These are phyloP conservation scores for Carex scoparia DNA, from an alignment of 176 grass and related monocot genomes.

Conservation along the genomic window DNA sequence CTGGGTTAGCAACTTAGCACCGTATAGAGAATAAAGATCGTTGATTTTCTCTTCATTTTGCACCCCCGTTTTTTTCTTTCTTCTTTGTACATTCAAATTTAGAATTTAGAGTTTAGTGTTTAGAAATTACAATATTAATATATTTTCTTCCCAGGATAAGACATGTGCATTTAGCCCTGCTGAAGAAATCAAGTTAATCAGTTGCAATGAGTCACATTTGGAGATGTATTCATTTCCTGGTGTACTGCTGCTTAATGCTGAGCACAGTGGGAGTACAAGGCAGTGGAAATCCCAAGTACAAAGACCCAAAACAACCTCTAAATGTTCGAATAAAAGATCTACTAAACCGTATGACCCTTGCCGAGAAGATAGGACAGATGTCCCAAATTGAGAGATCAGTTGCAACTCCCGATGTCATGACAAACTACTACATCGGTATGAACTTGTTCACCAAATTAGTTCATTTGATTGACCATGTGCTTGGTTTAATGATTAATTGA, in stretches of 20 bases:
- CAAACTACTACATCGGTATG: slow-evolving; percentile 37
- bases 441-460: background rate
- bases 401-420: slow-evolving; percentile 40
- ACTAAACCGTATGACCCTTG: slow-evolving; percentile 41
- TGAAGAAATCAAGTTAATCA: background rate
- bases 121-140: background rate
- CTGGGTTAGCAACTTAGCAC: background rate
- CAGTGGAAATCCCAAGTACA: slow-evolving; percentile 27
- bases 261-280: background rate
- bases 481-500: background rate
- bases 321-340: slow-evolving; percentile 35
- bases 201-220: slow-evolving; percentile 1
- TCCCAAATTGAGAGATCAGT: slow-evolving; percentile 54
- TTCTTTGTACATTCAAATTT: background rate
- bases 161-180: background rate
- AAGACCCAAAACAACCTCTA: slow-evolving; percentile 41
- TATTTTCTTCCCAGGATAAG: slow-evolving; percentile 8
- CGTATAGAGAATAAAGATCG: background rate
- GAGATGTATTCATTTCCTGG: background rate
- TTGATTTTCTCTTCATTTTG: background rate
- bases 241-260: background rate
- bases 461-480: background rate
- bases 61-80: background rate
- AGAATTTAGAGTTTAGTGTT: too few species aligned
- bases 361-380: slow-evolving; percentile 61